Conservation (phyloP, 805 yeast species). For the Vanderwaltozyma verrucispora region DNA sequence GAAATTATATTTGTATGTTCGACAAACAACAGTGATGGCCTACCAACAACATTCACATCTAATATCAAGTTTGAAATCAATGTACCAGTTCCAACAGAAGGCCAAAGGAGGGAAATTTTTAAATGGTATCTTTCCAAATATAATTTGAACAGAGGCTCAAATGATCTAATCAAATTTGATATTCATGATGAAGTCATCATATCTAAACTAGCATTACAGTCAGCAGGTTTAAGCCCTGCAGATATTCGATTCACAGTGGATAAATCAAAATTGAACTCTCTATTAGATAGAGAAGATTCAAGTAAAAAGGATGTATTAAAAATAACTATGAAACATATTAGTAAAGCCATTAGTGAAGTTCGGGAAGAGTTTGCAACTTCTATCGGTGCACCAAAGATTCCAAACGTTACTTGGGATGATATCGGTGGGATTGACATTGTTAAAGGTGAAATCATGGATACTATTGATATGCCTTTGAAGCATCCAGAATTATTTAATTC, state of each 20-base stretch:
- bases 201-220: slow-evolving; percentile 59
- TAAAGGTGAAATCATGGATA: slow-evolving; percentile 86
- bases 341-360: slow-evolving; percentile 52
- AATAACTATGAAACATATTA: slow-evolving; percentile 41
- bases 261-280: slow-evolving; percentile 49
- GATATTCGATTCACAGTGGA: slow-evolving; percentile 66
- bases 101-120: slow-evolving; percentile 60
- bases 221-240: slow-evolving; percentile 86
- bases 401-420: slow-evolving; percentile 93
- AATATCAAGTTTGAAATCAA: slow-evolving; percentile 67
- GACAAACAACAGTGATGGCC: slow-evolving; percentile 52
- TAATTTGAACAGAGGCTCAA: slow-evolving; percentile 13
- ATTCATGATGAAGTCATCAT: slow-evolving; percentile 33
- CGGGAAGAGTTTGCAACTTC: slow-evolving; percentile 84
- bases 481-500: slow-evolving; percentile 82
- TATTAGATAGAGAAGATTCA: slow-evolving; percentile 21
- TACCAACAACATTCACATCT: slow-evolving; percentile 57
- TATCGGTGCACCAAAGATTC: slow-evolving; percentile 94
- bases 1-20: slow-evolving; percentile 53
- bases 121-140: slow-evolving; percentile 34
- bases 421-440: slow-evolving; percentile 91
- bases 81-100: slow-evolving; percentile 68
- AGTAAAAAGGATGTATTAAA: slow-evolving; percentile 21
- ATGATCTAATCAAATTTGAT: slow-evolving; percentile 1
- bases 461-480: slow-evolving; percentile 90